Percentiles rank a stretch among this genome's conserved stretches.
phyloP scores from a whole-genome alignment of 2,329 filamentous ascomycete genomes.

The Ascochyta pisi region DNA sequence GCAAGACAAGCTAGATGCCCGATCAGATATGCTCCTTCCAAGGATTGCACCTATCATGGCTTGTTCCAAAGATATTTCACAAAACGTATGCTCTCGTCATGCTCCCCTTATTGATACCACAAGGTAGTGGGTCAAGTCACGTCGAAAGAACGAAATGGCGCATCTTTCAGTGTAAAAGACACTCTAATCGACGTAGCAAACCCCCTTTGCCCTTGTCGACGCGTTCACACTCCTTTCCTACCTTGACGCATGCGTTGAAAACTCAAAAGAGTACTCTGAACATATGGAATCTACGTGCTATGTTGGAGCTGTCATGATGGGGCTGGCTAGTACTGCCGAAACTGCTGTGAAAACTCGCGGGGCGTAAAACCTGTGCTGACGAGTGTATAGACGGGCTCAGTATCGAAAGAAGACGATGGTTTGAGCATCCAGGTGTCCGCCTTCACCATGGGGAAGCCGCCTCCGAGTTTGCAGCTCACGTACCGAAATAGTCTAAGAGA shows the following conservation, averaged over 20 bases:
- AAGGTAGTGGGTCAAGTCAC: too few species aligned
- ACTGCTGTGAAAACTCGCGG: constrained; percentile 53
- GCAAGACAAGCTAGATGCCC: too few species aligned
- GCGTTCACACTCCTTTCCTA: constrained; percentile 59
- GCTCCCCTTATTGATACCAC: too few species aligned
- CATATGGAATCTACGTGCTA: constrained; percentile 64
- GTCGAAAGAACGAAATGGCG: constrained; percentile 18
- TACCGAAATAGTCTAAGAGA: too few species aligned
- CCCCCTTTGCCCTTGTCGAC: constrained; percentile 66
- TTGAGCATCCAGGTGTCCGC: constrained; percentile 30
- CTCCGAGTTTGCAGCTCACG: constrained; percentile 44
- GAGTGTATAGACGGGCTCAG: too few species aligned
- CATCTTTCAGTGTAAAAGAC: constrained; percentile 51
- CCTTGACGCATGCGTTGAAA: constrained; percentile 51
- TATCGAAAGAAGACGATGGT: too few species aligned
- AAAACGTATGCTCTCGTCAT: too few species aligned
- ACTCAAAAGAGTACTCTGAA: constrained; percentile 52
- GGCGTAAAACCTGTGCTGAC: too few species aligned
- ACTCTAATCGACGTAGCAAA: constrained; percentile 70
- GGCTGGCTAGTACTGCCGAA: constrained; percentile 55
- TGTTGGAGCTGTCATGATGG: constrained; percentile 65
- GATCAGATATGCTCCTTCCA: too few species aligned
- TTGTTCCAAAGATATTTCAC: too few species aligned
- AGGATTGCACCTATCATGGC: too few species aligned
- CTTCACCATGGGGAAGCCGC: constrained; percentile 43